phyloP scores from a whole-genome alignment of 2,329 filamentous ascomycete genomes.

The Malbranchea cinnamomea region DNA sequence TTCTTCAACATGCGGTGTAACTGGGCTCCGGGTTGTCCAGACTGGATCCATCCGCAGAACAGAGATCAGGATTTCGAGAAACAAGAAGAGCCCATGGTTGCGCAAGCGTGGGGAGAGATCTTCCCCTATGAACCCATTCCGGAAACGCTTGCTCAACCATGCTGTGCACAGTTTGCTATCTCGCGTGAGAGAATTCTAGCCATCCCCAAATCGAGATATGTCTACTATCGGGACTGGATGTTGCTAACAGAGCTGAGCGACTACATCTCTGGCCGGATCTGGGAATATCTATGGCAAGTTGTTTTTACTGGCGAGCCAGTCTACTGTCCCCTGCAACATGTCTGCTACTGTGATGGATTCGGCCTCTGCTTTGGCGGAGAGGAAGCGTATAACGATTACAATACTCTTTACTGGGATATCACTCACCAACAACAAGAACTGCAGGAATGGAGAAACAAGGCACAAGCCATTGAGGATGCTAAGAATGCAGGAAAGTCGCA shows the following conservation, averaged over 20 bases:
- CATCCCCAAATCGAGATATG: slow-evolving; percentile 38
- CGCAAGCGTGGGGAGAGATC: slow-evolving; percentile 32
- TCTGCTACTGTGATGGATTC: slow-evolving; percentile 50
- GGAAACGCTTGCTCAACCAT: slow-evolving; percentile 42
- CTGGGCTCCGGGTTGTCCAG: slow-evolving; percentile 43
- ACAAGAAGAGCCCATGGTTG: slow-evolving; percentile 33
- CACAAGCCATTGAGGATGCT: too few relatives aligned
- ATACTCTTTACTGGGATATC: too few relatives aligned
- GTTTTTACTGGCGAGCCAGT: slow-evolving; percentile 39
- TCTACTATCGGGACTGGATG: slow-evolving; percentile 46
- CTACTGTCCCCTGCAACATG: slow-evolving; percentile 34
- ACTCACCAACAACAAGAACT: too few relatives aligned
- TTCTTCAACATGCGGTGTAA: slow-evolving; percentile 48
- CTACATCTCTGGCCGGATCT: slow-evolving; percentile 42
- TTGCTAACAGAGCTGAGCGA: slow-evolving; percentile 41
- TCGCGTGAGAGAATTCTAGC: slow-evolving; percentile 41
- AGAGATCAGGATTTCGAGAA: slow-evolving; percentile 27
- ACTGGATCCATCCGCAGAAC: slow-evolving; percentile 38
- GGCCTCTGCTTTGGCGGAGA: slow-evolving; percentile 45
- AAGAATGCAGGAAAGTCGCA: too few relatives aligned
- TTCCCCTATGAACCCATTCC: slow-evolving; percentile 32
- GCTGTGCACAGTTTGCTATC: slow-evolving; percentile 50
- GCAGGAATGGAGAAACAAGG: too few relatives aligned
- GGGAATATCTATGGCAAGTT: slow-evolving; percentile 51
- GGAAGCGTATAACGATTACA: slow-evolving; percentile 20